Conservation (phyloP, 225 moss, liverwort and hornwort genomes). For the Sphagnum contortum region DNA sequence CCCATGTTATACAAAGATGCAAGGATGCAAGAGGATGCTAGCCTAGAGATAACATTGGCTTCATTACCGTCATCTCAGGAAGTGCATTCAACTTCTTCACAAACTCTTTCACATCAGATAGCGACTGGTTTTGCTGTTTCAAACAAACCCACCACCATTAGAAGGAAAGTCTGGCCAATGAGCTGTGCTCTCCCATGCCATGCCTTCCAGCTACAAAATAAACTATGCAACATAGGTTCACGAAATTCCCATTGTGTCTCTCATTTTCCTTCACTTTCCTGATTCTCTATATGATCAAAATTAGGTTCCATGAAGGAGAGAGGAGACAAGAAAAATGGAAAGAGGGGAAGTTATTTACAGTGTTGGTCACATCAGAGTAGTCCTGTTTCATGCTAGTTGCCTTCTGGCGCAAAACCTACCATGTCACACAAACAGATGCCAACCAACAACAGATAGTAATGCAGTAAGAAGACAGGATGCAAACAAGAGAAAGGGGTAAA, state of each 20-base stretch:
- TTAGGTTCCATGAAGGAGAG: too few relatives aligned
- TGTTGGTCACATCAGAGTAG: slow-evolving; percentile 80
- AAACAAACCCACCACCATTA: not conserved
- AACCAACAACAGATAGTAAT: not conserved
- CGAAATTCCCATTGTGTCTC: too few relatives aligned
- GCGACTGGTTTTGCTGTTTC: slow-evolving; percentile 79
- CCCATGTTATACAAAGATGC: too few relatives aligned
- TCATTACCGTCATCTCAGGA: slow-evolving; percentile 81
- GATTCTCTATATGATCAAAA: too few relatives aligned
- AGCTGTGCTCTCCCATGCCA: not conserved
- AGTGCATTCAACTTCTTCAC: slow-evolving; percentile 96
- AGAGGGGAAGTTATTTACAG: slow-evolving; percentile 16
- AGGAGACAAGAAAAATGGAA: too few relatives aligned
- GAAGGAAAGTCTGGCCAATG: not conserved
- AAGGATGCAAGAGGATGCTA: too few relatives aligned
- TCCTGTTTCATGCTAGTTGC: slow-evolving; percentile 89
- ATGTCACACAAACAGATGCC: slow-evolving; percentile 9
- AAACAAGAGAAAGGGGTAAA: too few relatives aligned
- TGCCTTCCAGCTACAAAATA: too few relatives aligned
- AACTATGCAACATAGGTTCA: too few relatives aligned
- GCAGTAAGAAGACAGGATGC: too few relatives aligned
- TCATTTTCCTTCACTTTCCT: too few relatives aligned
- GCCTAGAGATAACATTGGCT: too few relatives aligned
- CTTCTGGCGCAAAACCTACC: slow-evolving; percentile 77
- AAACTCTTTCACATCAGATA: slow-evolving; percentile 95